Evolutionary conservation across 129 eudicot species (phyloP).

Genomic region (Pittosporum tobira): DNA sequence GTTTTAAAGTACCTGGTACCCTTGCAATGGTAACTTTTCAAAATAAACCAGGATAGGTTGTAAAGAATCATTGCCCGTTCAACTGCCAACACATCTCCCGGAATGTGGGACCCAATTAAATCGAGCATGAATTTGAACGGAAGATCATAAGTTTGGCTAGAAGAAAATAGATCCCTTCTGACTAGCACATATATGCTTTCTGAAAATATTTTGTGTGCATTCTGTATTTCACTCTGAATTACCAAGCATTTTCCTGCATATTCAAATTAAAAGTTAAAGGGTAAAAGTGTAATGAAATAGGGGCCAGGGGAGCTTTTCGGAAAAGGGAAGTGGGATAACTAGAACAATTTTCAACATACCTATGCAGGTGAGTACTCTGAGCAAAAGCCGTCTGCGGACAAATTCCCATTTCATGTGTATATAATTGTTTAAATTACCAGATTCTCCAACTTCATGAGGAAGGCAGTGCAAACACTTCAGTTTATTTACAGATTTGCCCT

Average conservation of each 20-base stretch:
- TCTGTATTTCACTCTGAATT: constrained; percentile 33
- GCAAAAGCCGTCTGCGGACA: constrained; percentile 49
- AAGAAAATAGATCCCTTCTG: constrained; percentile 31
- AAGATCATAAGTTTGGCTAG: constrained; percentile 22
- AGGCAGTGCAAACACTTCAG: constrained; percentile 68
- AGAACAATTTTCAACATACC: constrained; percentile 34
- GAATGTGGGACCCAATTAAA: constrained; percentile 38
- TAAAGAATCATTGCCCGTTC: constrained; percentile 72
- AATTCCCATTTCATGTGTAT: constrained; percentile 76
- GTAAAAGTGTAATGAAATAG: too few relatives aligned
- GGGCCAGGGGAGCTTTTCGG: too few relatives aligned
- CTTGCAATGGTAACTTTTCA: constrained; percentile 29
- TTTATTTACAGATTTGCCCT: constrained; percentile 28
- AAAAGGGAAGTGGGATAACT: too few relatives aligned
- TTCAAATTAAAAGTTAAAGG: too few relatives aligned
- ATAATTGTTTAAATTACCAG: constrained; percentile 28
- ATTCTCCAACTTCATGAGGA: constrained; percentile 32
- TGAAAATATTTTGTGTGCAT: constrained; percentile 38
- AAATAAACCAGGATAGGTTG: constrained; percentile 53
- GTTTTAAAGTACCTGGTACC: constrained; percentile 43
- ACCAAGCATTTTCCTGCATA: constrained; percentile 59
- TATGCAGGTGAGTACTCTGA: constrained; percentile 45
- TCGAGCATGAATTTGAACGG: constrained; percentile 29
- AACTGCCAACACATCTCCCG: constrained; percentile 46
- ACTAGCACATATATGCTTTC: constrained; percentile 54